A percentile compares a stretch with the other conserved stretches of the same genome.
Evolutionary conservation across 495 filamentous ascomycete species (phyloP).

Genomic region (Aspergillus nidulans): DNA sequence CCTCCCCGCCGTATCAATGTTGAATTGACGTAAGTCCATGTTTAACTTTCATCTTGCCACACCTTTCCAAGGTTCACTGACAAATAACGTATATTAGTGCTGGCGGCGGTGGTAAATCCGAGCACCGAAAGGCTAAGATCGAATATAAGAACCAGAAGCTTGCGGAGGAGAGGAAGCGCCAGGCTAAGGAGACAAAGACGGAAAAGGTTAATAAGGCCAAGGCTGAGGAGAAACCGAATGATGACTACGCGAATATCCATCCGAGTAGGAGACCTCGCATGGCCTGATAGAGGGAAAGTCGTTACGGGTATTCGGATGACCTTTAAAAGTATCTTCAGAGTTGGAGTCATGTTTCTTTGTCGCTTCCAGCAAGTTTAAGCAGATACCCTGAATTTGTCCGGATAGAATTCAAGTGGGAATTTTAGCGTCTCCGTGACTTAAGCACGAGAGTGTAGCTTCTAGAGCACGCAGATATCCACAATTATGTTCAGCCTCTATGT

Average conservation of each 20-base stretch:
- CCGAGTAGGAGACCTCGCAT: slow-evolving; percentile 55
- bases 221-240: slow-evolving; percentile 22
- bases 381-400: slow-evolving; percentile 6
- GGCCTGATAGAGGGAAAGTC: slow-evolving; percentile 5
- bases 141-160: slow-evolving; percentile 82
- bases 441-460: background rate
- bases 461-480: background rate
- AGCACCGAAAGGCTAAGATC: slow-evolving; percentile 68
- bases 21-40: slow-evolving; percentile 70
- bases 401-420: background rate
- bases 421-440: background rate
- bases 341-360: background rate
- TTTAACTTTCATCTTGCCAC: background rate
- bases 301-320: background rate
- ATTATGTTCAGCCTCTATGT: background rate
- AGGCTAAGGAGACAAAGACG: slow-evolving; percentile 46
- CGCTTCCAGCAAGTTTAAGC: background rate
- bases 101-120: slow-evolving; percentile 76
- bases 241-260: slow-evolving; percentile 48
- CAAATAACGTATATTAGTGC: slow-evolving; percentile 40
- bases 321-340: background rate
- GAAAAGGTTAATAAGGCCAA: slow-evolving; percentile 42
- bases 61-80: slow-evolving; percentile 16
- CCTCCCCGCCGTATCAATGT: slow-evolving; percentile 76
- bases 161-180: slow-evolving; percentile 68